A percentile compares a stretch with the other conserved stretches of the same genome.
Evolutionary conservation across 257 asterid species (phyloP).

Genomic region (Plantago ovata): DNA sequence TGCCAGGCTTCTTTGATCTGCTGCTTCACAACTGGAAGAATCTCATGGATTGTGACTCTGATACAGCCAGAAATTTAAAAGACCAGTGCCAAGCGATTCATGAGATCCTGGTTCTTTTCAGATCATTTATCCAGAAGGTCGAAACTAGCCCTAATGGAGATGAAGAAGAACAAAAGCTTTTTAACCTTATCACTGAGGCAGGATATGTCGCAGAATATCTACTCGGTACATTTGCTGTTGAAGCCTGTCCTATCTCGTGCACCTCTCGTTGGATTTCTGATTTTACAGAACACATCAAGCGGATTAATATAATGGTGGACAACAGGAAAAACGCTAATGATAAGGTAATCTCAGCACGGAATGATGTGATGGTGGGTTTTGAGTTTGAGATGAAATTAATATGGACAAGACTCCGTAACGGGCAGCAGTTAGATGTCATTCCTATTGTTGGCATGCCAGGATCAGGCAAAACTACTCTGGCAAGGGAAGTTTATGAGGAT

Average conservation of each 20-base stretch:
- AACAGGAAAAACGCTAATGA: neutral
- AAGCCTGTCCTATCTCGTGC: constrained; percentile 8
- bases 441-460: constrained; percentile 1
- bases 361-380: constrained; percentile 19
- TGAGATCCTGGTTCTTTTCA: neutral
- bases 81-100: constrained; percentile 1
- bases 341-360: neutral
- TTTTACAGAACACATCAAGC: neutral
- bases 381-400: constrained; percentile 16
- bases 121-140: neutral
- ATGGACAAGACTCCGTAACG: neutral
- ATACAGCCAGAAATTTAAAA: neutral
- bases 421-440: neutral
- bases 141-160: neutral
- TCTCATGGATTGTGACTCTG: neutral
- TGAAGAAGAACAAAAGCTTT: neutral
- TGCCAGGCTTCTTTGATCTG: neutral
- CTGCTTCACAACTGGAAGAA: constrained; percentile 3
- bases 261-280: neutral
- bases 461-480: neutral
- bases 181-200: neutral
- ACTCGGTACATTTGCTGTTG: neutral
- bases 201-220: constrained; percentile 8
- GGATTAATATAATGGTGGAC: neutral
- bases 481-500: constrained; percentile 1